Conservation (phyloP, 345 rosid species). For the Pugionium dolabratum region DNA sequence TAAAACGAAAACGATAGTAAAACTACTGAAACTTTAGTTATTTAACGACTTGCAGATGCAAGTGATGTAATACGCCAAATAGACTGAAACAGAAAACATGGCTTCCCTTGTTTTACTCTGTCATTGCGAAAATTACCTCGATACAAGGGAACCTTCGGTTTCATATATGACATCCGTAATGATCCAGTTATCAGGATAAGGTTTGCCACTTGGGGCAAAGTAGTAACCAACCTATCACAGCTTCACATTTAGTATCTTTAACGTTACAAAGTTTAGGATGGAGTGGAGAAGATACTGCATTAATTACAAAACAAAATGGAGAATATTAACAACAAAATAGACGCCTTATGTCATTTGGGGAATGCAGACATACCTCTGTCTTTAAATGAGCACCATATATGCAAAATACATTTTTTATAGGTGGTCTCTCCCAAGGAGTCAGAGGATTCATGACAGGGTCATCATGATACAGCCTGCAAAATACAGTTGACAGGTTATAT, state of each 20-base stretch:
- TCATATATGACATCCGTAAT: conserved; percentile 89
- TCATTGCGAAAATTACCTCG: conserved; percentile 52
- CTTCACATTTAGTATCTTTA: conserved; percentile 33
- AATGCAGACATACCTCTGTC: conserved; percentile 75
- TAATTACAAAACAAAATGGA: background rate
- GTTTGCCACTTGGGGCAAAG: conserved; percentile 97
- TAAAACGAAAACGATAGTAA: conserved; percentile 4
- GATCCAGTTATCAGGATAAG: conserved; percentile 99
- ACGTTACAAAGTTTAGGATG: conserved; percentile 18
- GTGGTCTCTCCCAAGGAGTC: conserved; percentile 99
- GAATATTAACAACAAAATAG: conserved; percentile 22
- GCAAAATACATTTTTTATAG: conserved; percentile 90
- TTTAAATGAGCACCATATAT: conserved; percentile 83
- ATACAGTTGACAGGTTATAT: conserved; percentile 17
- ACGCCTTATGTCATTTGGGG: conserved; percentile 9
- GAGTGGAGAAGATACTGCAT: background rate
- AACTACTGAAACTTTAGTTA: conserved; percentile 1
- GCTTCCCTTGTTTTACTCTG: conserved; percentile 15
- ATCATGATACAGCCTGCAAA: conserved; percentile 76
- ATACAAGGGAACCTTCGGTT: conserved; percentile 77
- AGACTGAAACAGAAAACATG: background rate
- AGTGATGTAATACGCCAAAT: conserved; percentile 8
- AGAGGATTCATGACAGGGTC: conserved; percentile 95
- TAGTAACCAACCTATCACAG: conserved; percentile 83
- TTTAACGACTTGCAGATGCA: conserved; percentile 13